Evolutionary conservation across 192 early-diverging fungal genomes (phyloP).

Genomic region (Coemansia sp.): DNA sequence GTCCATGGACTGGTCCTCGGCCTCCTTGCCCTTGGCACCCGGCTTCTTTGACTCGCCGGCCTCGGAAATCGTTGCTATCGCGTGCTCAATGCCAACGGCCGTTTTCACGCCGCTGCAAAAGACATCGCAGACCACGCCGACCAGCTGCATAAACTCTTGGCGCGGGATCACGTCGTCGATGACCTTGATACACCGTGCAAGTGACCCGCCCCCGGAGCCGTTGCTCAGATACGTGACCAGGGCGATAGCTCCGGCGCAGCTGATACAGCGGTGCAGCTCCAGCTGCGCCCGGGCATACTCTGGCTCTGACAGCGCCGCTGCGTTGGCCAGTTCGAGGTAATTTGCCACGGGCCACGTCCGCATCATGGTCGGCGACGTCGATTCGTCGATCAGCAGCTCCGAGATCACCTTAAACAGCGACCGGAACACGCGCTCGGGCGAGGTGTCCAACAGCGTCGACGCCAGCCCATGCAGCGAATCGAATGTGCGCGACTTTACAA

Average conservation of each 20-base stretch:
- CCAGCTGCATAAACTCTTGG: conserved; percentile 32
- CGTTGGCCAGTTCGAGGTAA: conserved; percentile 31
- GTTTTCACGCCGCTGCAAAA: conserved; percentile 24
- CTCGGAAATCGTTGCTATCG: conserved; percentile 13
- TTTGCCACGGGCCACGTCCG: not conserved
- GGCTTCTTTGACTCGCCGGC: conserved; percentile 15
- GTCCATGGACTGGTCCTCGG: conserved; percentile 35
- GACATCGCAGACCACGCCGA: conserved; percentile 10
- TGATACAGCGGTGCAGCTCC: conserved; percentile 31
- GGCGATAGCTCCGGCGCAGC: conserved; percentile 21
- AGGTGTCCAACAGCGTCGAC: conserved; percentile 43
- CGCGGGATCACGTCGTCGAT: conserved; percentile 17
- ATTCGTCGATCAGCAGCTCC: conserved; percentile 15
- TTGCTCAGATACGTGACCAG: conserved; percentile 39
- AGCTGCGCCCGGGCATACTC: conserved; percentile 17
- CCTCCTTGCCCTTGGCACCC: conserved; percentile 18
- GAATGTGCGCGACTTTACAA: conserved; percentile 50
- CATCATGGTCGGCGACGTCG: not conserved
- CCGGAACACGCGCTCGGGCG: conserved; percentile 37
- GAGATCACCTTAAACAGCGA: conserved; percentile 34
- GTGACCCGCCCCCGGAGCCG: conserved; percentile 34
- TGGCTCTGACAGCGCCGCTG: conserved; percentile 19
- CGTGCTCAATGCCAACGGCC: conserved; percentile 39
- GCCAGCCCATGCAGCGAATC: conserved; percentile 44
- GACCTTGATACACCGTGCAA: conserved; percentile 35